Evolutionary conservation across 192 early-diverging fungal species (phyloP), one percentile per base, ranked within the genome.

Genomic region (Lobosporangium transversale): DNA sequence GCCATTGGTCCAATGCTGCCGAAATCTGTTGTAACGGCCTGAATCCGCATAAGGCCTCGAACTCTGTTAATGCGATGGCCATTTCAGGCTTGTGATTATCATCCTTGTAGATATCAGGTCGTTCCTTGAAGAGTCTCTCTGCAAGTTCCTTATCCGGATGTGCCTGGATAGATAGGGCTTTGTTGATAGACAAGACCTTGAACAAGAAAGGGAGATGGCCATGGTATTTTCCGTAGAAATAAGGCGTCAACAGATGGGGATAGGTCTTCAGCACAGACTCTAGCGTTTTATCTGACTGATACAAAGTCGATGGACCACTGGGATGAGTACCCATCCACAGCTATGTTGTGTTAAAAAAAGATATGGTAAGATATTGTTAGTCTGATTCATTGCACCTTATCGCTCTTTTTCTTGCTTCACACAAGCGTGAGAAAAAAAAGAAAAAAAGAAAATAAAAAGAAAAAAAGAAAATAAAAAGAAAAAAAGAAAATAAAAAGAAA

Each of bases 281-380:
- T 24, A 96, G 83, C 2, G 89, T 83, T 21, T 70, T 79, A 5
- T 70, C 54, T 27, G 66, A 50, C 31, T 79, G 58, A 30, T 84
- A 62, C 43, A 83, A 20, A 10, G 63, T 80, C 4, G 93, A 94
- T 2, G 96, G 95, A 2, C 87, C 96, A 78, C 91, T 97, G 3
- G 95, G 91, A 69, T 99, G 97, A 10, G 97, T 99, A 24, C 96
- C 96, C 97, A 98, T 97, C 95, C 95, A 97, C 20, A 99, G 88
- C 93, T 89, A 57, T 4, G n/a, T n/a, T n/a, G n/a, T n/a, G n/a
- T n/a, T n/a, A n/a, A n/a, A n/a, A n/a, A n/a, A n/a, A n/a, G n/a
- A n/a, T n/a, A n/a, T n/a, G n/a, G n/a, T n/a, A n/a, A n/a, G n/a
- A n/a, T n/a, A n/a, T n/a, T n/a, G n/a, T n/a, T n/a, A n/a, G n/a